Evolutionary conservation across 1,284 basidiomycete species (phyloP), one percentile per base, ranked within the genome.

Genomic region (Cryptococcus sp.): DNA sequence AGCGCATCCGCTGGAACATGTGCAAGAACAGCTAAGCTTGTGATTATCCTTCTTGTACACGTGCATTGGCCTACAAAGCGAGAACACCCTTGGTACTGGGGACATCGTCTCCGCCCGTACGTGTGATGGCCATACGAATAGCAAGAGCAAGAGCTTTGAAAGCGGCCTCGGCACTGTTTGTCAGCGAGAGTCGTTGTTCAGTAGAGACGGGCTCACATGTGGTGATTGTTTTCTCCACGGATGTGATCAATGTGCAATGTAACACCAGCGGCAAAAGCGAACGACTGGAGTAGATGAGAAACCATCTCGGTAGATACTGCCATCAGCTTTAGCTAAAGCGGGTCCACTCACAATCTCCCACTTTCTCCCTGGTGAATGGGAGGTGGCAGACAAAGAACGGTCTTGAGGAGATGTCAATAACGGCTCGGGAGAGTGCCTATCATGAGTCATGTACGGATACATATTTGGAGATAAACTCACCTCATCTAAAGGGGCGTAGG

Each of bases 61-160:
- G 14, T 45, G 13, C 36, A 19, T 44, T 28, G 14, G 11, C 48
- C 57, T 70, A 76, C 24, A 70, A 45, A 22, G 74, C 74, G 44
- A 96, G 78, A 3, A 96, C 90, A 56, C 94, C 96, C 76, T 99
- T 99, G 7, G 96, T 98, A 70, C 90, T 94, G 2, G 96, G 96
- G 19, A 98, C 85, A 59, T 99, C 96, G 64, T 85, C 81, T 14
- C 87, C 83, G 5, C 93, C 93, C 1, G 94, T 98, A 59, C 81
- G 80, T 66, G 91, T 84, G 57, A 96, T 88, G 16, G 96, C 96
- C 75, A 97, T 85, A 60, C 88, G 85, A 65, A 99, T 92, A 3
- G 96, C 96, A 18, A 99, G 79, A 0, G 94, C 96, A 23, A 98
- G 77, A 0, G 94, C 94, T 77, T 98, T 99, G 83, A 99, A 98